Conservation (phyloP, 2,329 filamentous ascomycete species). For the Aplosporella prunicola region DNA sequence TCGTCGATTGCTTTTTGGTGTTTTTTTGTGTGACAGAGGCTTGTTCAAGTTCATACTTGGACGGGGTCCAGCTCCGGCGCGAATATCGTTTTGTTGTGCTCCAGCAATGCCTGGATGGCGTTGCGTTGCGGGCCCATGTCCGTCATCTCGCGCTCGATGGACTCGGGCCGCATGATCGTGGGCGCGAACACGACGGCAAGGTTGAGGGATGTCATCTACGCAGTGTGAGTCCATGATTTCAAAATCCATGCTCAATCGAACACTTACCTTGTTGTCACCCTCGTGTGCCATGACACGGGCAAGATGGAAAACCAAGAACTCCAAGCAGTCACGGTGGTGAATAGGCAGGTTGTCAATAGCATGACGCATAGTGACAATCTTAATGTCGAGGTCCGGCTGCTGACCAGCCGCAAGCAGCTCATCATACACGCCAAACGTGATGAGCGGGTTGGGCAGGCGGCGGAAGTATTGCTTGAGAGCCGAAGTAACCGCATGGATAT, state of each 20-base stretch:
- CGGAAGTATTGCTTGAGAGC: conserved; percentile 97
- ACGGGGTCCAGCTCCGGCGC: conserved; percentile 6
- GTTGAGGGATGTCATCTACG: conserved; percentile 88
- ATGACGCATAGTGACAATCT: conserved; percentile 52
- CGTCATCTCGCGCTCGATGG: conserved; percentile 86
- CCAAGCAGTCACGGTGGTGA: conserved; percentile 78
- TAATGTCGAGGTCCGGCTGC: conserved; percentile 46
- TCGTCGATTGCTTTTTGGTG: too few species aligned
- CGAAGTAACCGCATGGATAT: conserved; percentile 93
- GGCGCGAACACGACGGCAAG: conserved; percentile 94
- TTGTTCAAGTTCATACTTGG: conserved; percentile 3
- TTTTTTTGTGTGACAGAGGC: too few species aligned
- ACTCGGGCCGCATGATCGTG: conserved; percentile 88
- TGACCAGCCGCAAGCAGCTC: conserved; percentile 69
- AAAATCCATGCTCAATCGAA: neutral
- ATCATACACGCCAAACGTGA: conserved; percentile 91
- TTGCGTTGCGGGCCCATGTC: conserved; percentile 92
- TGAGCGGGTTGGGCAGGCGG: conserved; percentile 76
- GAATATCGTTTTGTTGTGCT: conserved; percentile 79
- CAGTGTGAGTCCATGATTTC: neutral
- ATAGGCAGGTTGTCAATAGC: conserved; percentile 72
- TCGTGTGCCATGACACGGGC: conserved; percentile 75
- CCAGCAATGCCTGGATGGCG: conserved; percentile 85
- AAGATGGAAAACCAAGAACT: conserved; percentile 91
- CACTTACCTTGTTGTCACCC: conserved; percentile 68